phyloP scores from a whole-genome alignment of 306 rosid species.

The Cucurbita ficifolia region DNA sequence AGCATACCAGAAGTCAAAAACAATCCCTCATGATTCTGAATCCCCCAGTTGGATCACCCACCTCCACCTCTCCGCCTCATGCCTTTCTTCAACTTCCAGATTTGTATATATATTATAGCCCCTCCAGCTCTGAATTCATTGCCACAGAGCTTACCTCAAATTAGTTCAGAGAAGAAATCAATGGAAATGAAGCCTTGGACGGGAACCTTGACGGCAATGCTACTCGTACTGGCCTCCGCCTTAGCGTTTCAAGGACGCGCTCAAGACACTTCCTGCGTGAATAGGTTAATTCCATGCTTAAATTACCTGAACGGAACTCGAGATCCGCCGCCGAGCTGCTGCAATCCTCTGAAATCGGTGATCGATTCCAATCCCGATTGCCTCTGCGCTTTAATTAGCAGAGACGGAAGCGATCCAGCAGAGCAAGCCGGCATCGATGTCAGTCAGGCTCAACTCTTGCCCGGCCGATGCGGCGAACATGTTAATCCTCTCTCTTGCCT shows the following conservation, averaged over 20 bases:
- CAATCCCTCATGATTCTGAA: not conserved
- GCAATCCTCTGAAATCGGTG: constrained; percentile 38
- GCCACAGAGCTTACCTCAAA: not conserved
- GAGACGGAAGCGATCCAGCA: constrained; percentile 27
- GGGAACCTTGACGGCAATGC: no score
- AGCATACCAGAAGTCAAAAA: not conserved
- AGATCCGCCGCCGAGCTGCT: constrained; percentile 38
- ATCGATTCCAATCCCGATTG: constrained; percentile 34
- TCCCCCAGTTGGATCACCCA: not conserved
- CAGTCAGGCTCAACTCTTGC: constrained; percentile 34
- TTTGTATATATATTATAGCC: no score
- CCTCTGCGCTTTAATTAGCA: constrained; percentile 39
- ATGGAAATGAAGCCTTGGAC: not conserved
- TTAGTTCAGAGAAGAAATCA: no score
- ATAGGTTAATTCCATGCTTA: constrained; percentile 33
- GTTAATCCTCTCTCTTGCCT: constrained; percentile 45
- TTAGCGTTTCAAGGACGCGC: no score
- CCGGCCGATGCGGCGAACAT: constrained; percentile 35
- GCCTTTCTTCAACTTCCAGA: not conserved
- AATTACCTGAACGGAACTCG: constrained; percentile 36
- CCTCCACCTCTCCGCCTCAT: not conserved
- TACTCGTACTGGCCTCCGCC: no score
- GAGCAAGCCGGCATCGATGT: constrained; percentile 42
- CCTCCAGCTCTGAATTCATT: no score
- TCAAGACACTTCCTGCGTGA: constrained; percentile 22